Conservation (phyloP, 164 flowering plant genomes). For the Vitis rupestris region DNA sequence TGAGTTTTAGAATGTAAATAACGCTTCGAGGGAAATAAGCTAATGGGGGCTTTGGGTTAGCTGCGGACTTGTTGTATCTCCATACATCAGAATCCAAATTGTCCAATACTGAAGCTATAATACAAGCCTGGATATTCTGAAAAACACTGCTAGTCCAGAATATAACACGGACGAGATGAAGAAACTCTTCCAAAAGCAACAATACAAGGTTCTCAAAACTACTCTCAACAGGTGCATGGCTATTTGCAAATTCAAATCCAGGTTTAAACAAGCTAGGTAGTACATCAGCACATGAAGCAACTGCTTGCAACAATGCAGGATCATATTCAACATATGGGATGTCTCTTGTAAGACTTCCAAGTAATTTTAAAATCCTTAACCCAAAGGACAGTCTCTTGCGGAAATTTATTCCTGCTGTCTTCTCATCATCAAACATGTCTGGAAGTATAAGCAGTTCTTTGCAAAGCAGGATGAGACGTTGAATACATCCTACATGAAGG, state of each 20-base stretch:
- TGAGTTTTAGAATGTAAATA: constrained; percentile 55
- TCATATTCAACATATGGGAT: constrained; percentile 57
- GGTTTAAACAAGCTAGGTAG: constrained; percentile 59
- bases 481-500: constrained; percentile 57
- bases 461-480: constrained; percentile 55
- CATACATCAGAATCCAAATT: constrained; percentile 55
- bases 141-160: constrained; percentile 50
- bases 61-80: constrained; percentile 50
- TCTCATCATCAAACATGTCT: constrained; percentile 54
- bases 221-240: constrained; percentile 45
- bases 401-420: constrained; percentile 27
- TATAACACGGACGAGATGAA: constrained; percentile 55
- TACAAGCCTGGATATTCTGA: constrained; percentile 70
- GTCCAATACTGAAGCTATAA: constrained; percentile 63
- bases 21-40: constrained; percentile 73
- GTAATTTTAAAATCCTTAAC: constrained; percentile 65
- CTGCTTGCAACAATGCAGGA: constrained; percentile 47
- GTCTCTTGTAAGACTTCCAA: constrained; percentile 48
- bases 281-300: constrained; percentile 55
- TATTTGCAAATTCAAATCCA: constrained; percentile 56
- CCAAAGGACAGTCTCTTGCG: constrained; percentile 48
- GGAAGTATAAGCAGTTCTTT: constrained; percentile 43
- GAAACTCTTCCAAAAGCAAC: constrained; percentile 71
- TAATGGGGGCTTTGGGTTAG: constrained; percentile 57
- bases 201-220: constrained; percentile 57